Percentiles rank a stretch among this genome's conserved stretches.
Conservation (phyloP, 2,329 filamentous ascomycete species). For the Pseudocercospora macadamiae region DNA sequence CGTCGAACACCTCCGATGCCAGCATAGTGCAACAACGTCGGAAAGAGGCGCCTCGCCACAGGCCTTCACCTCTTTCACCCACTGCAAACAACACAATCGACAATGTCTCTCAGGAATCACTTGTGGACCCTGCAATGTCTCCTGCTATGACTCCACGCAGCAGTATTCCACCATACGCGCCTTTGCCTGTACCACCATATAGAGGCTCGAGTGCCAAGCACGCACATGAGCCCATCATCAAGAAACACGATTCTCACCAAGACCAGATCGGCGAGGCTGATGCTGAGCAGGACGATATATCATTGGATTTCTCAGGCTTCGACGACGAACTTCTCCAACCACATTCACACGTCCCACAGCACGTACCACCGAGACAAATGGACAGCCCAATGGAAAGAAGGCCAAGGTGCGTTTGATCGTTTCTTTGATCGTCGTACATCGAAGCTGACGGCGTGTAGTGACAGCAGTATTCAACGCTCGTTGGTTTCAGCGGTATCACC, state of each 20-base stretch:
- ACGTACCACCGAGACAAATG: not conserved
- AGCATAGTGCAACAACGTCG: not conserved
- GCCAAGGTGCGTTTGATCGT: constrained; percentile 5
- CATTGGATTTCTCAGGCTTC: constrained; percentile 3
- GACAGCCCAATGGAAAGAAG: constrained; percentile 6
- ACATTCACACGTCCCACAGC: not conserved
- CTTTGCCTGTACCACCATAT: constrained; percentile 12
- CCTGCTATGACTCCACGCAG: not conserved
- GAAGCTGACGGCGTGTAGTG: no score
- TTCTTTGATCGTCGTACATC: no score
- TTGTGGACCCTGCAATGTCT: not conserved
- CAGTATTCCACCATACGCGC: constrained; percentile 7
- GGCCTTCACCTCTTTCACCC: not conserved
- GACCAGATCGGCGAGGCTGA: constrained; percentile 1
- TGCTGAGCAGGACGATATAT: constrained; percentile 4
- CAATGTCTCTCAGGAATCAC: not conserved
- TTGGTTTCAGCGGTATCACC: not conserved
- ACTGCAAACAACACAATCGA: not conserved
- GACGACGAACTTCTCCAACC: constrained; percentile 18
- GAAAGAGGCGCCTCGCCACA: not conserved
- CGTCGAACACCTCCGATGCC: not conserved
- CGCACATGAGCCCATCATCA: not conserved
- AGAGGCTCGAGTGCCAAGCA: constrained; percentile 13
- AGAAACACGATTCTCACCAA: not conserved
- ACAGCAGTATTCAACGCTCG: not conserved